A percentile compares a stretch with the other conserved stretches of the same genome.
These are phyloP conservation scores for Vitis riparia DNA, from an alignment of 164 flowering plant genomes.

Conservation along the genomic window DNA sequence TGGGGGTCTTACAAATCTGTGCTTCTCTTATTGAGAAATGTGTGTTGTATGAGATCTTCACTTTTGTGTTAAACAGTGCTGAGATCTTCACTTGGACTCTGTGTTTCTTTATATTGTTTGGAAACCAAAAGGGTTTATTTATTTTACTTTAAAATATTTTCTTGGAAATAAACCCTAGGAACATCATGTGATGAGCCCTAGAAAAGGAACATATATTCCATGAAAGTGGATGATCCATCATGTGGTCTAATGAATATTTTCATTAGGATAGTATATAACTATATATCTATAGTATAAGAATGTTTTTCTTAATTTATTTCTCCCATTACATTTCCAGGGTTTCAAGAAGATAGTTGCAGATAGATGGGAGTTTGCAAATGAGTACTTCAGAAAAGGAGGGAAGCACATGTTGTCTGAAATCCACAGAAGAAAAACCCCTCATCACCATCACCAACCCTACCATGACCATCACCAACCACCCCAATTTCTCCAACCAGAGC, in stretches of 20 bases:
- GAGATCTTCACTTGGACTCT: too few species aligned
- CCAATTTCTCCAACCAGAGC: constrained; percentile 17
- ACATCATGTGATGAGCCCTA: too few species aligned
- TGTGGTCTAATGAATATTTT: not conserved
- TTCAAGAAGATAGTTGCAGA: constrained; percentile 58
- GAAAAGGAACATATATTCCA: too few species aligned
- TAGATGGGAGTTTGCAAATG: constrained; percentile 70
- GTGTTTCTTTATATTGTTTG: too few species aligned
- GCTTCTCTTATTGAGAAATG: not conserved
- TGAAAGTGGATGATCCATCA: too few species aligned
- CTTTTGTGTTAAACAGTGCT: not conserved
- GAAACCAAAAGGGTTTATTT: too few species aligned
- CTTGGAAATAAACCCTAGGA: too few species aligned
- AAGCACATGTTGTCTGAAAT: constrained; percentile 51
- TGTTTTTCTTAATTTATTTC: not conserved
- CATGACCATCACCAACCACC: constrained; percentile 19
- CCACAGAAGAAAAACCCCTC: constrained; percentile 50
- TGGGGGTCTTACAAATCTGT: not conserved
- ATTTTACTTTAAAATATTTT: too few species aligned
- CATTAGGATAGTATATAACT: not conserved
- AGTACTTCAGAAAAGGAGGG: constrained; percentile 48
- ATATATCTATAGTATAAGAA: not conserved
- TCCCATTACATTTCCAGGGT: constrained; percentile 31
- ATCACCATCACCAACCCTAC: constrained; percentile 27
- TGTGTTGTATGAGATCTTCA: constrained; percentile 1